A percentile compares a stretch with the other conserved stretches of the same genome.
Conservation (phyloP, 306 rosid species). For the Alnus glutinosa region DNA sequence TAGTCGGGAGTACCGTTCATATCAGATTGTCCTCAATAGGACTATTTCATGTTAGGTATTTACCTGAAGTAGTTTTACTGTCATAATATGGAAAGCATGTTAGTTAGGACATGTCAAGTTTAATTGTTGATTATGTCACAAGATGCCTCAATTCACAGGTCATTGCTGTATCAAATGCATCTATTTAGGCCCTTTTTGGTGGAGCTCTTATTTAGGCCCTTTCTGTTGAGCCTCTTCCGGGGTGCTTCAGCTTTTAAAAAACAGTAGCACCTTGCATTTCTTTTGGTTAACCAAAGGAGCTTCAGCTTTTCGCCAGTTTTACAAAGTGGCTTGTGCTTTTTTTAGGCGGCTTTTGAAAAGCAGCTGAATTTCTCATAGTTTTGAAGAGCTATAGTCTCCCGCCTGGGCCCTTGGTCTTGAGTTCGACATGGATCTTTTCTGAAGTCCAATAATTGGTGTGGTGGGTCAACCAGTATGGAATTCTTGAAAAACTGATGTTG, state of each 20-base stretch:
- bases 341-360: not conserved
- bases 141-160: not conserved
- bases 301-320: not conserved
- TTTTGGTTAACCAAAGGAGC: not conserved
- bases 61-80: not conserved
- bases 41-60: not conserved
- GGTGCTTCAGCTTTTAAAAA: not conserved
- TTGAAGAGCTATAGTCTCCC: not conserved
- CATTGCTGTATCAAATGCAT: not conserved
- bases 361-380: not conserved
- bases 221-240: not conserved
- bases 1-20: not conserved
- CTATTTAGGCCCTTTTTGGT: not conserved
- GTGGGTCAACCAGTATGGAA: not conserved
- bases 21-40: not conserved
- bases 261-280: not conserved
- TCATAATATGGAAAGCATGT: not conserved
- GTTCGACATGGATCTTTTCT: not conserved
- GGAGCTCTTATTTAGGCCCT: not conserved
- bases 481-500: not conserved
- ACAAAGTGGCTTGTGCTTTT: not conserved
- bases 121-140: not conserved
- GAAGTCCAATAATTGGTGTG: not conserved
- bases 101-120: not conserved
- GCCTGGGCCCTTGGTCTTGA: not conserved